Conservation (phyloP, 2,329 filamentous ascomycete species). For the Chrysosporium queenslandicum region DNA sequence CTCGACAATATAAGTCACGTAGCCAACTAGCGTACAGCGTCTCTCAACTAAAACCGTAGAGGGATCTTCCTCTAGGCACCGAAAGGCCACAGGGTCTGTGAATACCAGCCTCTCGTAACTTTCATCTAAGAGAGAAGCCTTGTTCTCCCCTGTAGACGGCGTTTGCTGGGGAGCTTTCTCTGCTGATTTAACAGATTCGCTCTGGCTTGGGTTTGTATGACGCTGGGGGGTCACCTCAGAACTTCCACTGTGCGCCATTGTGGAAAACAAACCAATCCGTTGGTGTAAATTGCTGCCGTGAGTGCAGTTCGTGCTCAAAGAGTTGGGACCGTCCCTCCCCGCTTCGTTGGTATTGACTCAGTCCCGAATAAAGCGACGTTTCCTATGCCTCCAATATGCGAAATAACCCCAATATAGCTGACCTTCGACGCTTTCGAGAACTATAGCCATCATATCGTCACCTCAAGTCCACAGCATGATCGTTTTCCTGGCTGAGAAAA, state of each 20-base stretch:
- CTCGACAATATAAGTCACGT: constrained; percentile 89
- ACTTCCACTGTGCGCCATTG: not conserved
- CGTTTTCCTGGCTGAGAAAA: not conserved
- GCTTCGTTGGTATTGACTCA: not conserved
- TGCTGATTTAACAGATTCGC: not conserved
- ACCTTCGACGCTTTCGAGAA: not conserved
- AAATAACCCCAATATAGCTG: not conserved
- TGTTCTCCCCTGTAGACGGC: not conserved
- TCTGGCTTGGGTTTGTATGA: constrained; percentile 1
- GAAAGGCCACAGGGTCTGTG: constrained; percentile 56
- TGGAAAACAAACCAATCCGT: not conserved
- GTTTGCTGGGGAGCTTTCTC: not conserved
- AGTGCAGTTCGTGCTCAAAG: not conserved
- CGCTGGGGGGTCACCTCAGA: not conserved
- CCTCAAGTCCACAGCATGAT: not conserved
- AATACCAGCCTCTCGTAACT: constrained; percentile 49
- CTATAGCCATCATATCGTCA: constrained; percentile 1
- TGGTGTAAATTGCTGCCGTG: not conserved
- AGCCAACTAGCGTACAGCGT: constrained; percentile 61
- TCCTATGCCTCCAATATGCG: not conserved
- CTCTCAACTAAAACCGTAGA: constrained; percentile 65
- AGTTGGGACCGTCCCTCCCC: not conserved
- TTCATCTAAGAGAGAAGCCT: not conserved
- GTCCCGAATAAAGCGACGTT: not conserved
- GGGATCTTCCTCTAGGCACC: constrained; percentile 75